phyloP scores from a whole-genome alignment of 805 yeast species.

The Danielozyma ontarioensis region DNA sequence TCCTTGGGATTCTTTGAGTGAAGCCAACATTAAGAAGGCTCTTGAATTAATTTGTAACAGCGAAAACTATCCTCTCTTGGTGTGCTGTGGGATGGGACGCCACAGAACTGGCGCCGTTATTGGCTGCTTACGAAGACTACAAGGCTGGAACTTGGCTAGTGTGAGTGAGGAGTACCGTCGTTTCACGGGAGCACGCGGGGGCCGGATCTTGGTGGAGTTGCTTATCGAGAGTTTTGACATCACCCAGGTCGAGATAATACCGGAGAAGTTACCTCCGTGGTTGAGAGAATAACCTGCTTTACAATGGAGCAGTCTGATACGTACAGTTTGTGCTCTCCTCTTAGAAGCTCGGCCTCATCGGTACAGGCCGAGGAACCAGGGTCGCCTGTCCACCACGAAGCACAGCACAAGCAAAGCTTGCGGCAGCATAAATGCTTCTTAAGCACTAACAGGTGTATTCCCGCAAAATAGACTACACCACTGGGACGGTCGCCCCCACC shows the following conservation, averaged over 20 bases:
- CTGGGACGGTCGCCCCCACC: too few relatives aligned
- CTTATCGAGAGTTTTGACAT: slow-evolving; percentile 62
- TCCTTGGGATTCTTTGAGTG: slow-evolving; percentile 96
- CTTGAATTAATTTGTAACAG: slow-evolving; percentile 67
- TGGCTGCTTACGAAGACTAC: slow-evolving; percentile 86
- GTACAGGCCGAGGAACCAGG: too few relatives aligned
- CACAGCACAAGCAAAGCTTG: too few relatives aligned
- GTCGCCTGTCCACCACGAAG: too few relatives aligned
- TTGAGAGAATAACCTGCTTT: too few relatives aligned
- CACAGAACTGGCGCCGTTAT: slow-evolving; percentile 96
- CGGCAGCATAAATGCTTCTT: too few relatives aligned
- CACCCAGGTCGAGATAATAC: slow-evolving; percentile 27
- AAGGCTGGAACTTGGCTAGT: slow-evolving; percentile 94
- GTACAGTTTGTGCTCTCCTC: too few relatives aligned
- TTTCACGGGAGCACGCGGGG: slow-evolving; percentile 90
- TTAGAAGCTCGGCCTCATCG: too few relatives aligned
- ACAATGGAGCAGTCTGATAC: too few relatives aligned
- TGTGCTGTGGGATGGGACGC: slow-evolving; percentile 98
- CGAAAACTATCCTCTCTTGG: slow-evolving; percentile 76
- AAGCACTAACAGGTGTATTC: too few relatives aligned
- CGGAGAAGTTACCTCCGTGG: slow-evolving; percentile 28
- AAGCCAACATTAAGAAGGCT: slow-evolving; percentile 73
- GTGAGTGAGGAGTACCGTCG: slow-evolving; percentile 92
- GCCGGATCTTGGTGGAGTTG: slow-evolving; percentile 86
- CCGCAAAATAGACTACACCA: too few relatives aligned